Base-by-base conservation (phyloP, 2,329 filamentous ascomycete species). In the Colletotrichum tropicicola region DNA sequence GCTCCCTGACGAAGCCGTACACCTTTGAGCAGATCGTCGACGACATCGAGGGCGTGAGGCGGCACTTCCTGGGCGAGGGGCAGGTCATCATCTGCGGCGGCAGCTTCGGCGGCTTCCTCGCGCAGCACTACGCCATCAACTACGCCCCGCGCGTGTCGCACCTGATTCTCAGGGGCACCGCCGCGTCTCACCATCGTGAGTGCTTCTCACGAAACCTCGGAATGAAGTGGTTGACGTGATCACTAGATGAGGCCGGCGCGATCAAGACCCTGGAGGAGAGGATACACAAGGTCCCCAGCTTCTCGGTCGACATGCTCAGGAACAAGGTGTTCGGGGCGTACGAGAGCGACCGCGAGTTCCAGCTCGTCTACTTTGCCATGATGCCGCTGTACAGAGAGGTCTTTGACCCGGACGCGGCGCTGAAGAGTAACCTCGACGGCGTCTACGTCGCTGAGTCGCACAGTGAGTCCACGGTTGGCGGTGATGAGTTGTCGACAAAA, bases 71-170 rank as follows among this genome's bases (percentile, higher is more conserved):
- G 2, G 72, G 69, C 1, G 55, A 58, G 1, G 44, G 65, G 19
- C 67, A 72, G 13, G 72, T 71, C 12, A 72, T 79, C 30, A 72
- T 80, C 21, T 75, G 74, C 13, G 78, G 77, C 8, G 78, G 78
- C 2, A 79, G 77, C 59, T 80, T 80, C 45, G 78, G 78, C 9
- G 78, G 77, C 1, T 80, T 76, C 37, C 66, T 80, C 5, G 78
- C 78, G 0, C 75, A 77, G 62, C 74, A 78, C 5, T 80, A 79
- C 61, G 75, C 77, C 12, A 78, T 79, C 58, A 73, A 75, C 28
- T 78, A 79, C 52, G 68, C 75, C 1, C 32, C 70, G 0, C 61
- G 70, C 2, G 71, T 79, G 1, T 72, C 71, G 6, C 69, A 76
- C 52, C 54, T 80, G 47, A 73, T 80, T 23, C 69, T 79, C 4